These are phyloP conservation scores for Periconia macrospinosa DNA, from an alignment of 2,329 filamentous ascomycete genomes.

Conservation along the genomic window DNA sequence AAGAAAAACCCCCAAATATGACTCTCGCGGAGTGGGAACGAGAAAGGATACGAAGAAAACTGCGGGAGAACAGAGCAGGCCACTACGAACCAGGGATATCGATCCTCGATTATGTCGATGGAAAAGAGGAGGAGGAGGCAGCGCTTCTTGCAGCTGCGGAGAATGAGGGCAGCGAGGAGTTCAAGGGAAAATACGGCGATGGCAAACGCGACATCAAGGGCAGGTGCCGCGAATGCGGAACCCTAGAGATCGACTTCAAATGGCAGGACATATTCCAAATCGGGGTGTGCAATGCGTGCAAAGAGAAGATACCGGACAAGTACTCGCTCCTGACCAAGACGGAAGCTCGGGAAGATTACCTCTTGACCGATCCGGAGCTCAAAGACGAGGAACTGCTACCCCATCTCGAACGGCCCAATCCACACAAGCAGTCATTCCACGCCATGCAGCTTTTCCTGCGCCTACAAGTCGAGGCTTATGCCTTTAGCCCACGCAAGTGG, in stretches of 20 bases:
- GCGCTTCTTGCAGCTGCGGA: conserved; percentile 39
- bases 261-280: conserved; percentile 85
- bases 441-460: conserved; percentile 98
- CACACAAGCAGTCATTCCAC: conserved; percentile 94
- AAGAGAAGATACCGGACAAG: conserved; percentile 86
- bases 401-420: conserved; percentile 86
- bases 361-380: conserved; percentile 93
- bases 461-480: conserved; percentile 92
- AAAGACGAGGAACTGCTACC: conserved; percentile 84
- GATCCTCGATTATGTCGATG: conserved; percentile 59
- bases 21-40: conserved; percentile 89
- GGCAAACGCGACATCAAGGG: conserved; percentile 55
- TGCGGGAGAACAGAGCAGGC: conserved; percentile 74
- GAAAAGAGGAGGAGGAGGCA: conserved; percentile 34
- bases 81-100: conserved; percentile 90
- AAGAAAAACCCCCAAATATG: conserved; percentile 82
- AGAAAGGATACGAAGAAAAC: conserved; percentile 70
- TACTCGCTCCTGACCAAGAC: conserved; percentile 97
- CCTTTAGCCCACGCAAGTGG: conserved; percentile 82
- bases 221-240: conserved; percentile 80
- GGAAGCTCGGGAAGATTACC: conserved; percentile 91
- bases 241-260: conserved; percentile 88
- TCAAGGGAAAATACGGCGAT: conserved; percentile 38
- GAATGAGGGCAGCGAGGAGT: conserved; percentile 42
- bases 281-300: conserved; percentile 78